Conservation (phyloP, 805 yeast species). For the Schwanniomyces occidentalis region DNA sequence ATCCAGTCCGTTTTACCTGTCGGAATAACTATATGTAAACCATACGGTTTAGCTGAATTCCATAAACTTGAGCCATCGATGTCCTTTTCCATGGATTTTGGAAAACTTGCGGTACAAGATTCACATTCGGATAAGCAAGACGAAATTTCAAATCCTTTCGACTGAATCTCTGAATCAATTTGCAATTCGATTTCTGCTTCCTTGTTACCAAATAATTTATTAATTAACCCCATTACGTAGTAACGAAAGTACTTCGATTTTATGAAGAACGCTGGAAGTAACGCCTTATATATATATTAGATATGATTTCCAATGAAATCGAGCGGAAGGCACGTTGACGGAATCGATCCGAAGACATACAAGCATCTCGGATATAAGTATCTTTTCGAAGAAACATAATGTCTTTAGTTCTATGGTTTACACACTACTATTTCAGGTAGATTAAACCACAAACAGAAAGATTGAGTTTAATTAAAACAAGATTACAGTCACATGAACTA, state of each 20-base stretch:
- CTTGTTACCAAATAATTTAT: conserved; percentile 1
- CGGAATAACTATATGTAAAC: conserved; percentile 74
- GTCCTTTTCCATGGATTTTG: conserved; percentile 47
- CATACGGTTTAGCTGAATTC: conserved; percentile 69
- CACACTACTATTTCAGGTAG: too few species aligned
- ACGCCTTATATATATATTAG: too few species aligned
- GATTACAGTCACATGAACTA: too few species aligned
- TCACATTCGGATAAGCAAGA: conserved; percentile 55
- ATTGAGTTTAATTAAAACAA: too few species aligned
- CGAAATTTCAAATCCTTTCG: conserved; percentile 35
- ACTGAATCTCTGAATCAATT: conserved; percentile 3
- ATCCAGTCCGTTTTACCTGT: conserved; percentile 87
- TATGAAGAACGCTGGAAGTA: conserved; percentile 1
- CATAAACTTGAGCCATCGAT: conserved; percentile 48
- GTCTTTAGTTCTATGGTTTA: too few species aligned
- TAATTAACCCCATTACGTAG: conserved; percentile 6
- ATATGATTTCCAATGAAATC: too few species aligned
- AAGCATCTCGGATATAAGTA: too few species aligned
- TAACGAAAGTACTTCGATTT: too few species aligned
- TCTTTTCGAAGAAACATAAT: too few species aligned
- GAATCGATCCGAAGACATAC: too few species aligned
- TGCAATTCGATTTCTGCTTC: not conserved
- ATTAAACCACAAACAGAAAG: too few species aligned
- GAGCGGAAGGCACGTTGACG: too few species aligned
- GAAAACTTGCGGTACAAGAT: conserved; percentile 54